phyloP scores from a whole-genome alignment of 2,329 filamentous ascomycete species.

The Didymella pinodella region DNA sequence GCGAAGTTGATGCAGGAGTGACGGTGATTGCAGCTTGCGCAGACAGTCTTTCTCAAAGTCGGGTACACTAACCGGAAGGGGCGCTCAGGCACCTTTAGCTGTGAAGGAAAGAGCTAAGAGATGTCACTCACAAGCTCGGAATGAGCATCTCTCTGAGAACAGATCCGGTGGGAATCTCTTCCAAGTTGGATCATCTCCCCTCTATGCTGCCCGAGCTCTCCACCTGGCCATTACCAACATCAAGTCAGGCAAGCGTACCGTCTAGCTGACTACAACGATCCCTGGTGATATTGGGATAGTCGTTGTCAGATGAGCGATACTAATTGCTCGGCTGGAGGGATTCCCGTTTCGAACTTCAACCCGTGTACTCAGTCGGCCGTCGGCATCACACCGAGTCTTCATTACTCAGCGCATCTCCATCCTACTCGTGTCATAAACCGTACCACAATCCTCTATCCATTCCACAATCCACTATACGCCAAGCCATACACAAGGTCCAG shows the following conservation, averaged over 20 bases:
- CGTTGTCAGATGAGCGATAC: constrained; percentile 58
- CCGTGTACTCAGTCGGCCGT: constrained; percentile 35
- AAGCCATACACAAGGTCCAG: constrained; percentile 14
- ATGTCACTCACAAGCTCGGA: background rate
- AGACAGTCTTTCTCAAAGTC: background rate
- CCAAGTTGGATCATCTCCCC: background rate
- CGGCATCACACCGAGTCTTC: background rate
- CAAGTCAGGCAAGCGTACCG: background rate
- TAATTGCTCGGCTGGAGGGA: constrained; percentile 58
- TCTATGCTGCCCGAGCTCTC: background rate
- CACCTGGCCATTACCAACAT: background rate
- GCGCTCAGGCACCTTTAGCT: background rate
- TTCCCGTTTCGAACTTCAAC: background rate
- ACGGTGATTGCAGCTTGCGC: background rate
- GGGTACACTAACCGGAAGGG: background rate
- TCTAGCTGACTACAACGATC: background rate
- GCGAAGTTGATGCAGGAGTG: background rate
- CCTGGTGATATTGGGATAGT: constrained; percentile 62
- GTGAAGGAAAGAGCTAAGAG: background rate
- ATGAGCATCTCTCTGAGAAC: background rate
- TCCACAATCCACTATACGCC: background rate
- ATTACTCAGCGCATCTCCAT: background rate
- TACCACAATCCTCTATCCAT: constrained; percentile 2
- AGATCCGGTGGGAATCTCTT: background rate
- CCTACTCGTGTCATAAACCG: constrained; percentile 1